phyloP scores from a whole-genome alignment of 2,329 filamentous ascomycete genomes.

The Ramularia endophylla region DNA sequence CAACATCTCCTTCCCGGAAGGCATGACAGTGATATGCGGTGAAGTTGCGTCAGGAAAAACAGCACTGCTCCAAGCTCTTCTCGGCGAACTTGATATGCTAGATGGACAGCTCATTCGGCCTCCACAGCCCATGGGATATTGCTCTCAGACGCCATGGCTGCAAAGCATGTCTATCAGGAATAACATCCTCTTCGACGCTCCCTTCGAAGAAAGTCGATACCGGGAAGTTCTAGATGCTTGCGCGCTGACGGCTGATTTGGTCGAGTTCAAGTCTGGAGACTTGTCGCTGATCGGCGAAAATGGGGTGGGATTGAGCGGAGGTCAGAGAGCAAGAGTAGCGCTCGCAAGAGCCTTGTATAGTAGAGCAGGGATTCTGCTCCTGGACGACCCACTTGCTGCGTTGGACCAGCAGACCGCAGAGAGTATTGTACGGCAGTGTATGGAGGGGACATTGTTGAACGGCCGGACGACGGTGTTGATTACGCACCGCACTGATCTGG shows the following conservation, averaged over 20 bases:
- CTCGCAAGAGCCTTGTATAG: slow-evolving; percentile 45
- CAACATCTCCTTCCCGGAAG: slow-evolving; percentile 48
- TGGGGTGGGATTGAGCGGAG: slow-evolving; percentile 43
- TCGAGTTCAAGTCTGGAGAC: slow-evolving; percentile 59
- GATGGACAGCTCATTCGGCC: slow-evolving; percentile 48
- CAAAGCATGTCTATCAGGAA: slow-evolving; percentile 65
- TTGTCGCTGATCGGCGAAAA: slow-evolving; percentile 46
- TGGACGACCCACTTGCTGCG: slow-evolving; percentile 45
- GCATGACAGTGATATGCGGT: slow-evolving; percentile 57
- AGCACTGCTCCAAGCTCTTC: slow-evolving; percentile 52
- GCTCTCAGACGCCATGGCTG: slow-evolving; percentile 61
- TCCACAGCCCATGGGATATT: slow-evolving; percentile 56
- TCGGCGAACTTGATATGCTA: slow-evolving; percentile 54
- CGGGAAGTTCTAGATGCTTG: slow-evolving; percentile 63
- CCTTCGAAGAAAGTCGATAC: slow-evolving; percentile 64
- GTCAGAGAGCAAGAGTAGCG: slow-evolving; percentile 43
- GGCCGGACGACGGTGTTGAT: slow-evolving; percentile 53
- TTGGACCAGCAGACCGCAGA: slow-evolving; percentile 58
- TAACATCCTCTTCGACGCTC: slow-evolving; percentile 59
- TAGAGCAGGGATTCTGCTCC: slow-evolving; percentile 40
- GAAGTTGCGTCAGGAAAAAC: slow-evolving; percentile 61
- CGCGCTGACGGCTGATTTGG: slow-evolving; percentile 55
- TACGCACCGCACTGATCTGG: slow-evolving; percentile 64
- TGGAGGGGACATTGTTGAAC: slow-evolving; percentile 50
- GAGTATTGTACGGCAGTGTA: slow-evolving; percentile 51